Base-by-base conservation (phyloP, 805 yeast genomes). In the Myxozyma nipponensis region DNA sequence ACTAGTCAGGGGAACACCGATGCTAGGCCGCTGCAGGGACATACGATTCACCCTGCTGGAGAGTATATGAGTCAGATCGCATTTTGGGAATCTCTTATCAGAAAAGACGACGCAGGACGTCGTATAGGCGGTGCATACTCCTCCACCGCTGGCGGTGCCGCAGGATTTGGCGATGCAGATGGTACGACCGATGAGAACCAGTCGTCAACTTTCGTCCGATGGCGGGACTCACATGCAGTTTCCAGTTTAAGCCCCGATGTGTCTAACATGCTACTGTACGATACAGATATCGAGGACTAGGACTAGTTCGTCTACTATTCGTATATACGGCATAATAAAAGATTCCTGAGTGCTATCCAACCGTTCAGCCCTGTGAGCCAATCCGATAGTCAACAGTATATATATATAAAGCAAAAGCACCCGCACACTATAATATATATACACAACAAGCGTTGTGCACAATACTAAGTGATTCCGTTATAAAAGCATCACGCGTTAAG, bases 111-210 rank as follows among this genome's bases (percentile, higher is more conserved):
- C 13, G 4, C 10, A 24, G n/a, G 38, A 3, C 34, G 58, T 25
- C 25, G 30, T 23, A 35, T 52, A 1, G 58, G 58, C 26, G 58
- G 58, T n/a, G 21, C 19, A 3, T 54, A 54, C 28, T n/a, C n/a
- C n/a, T n/a, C n/a, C n/a, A 21, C 49, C n/a, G n/a, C 25, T 1
- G 28, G 36, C 17, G 54, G 54, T 7, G 36, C 37, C 5, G 21
- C 39, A 9, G 23, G 26, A 10, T 25, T 44, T 17, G 37, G 32
- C 2, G 18, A 25, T 26, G 37, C 7, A 7, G 39, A 42, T n/a
- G n/a, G n/a, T n/a, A n/a, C n/a, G n/a, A 19, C 25, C 4, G 18
- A 42, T n/a, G n/a, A 21, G 7, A 6, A 35, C 6, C 17, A 35
- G n/a, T 10, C 15, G 15, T 35, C 38, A 6, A 18, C 19, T n/a